phyloP scores from a whole-genome alignment of 768 basidiomycete genomes.

The Sistotremastrum niveocremeum region DNA sequence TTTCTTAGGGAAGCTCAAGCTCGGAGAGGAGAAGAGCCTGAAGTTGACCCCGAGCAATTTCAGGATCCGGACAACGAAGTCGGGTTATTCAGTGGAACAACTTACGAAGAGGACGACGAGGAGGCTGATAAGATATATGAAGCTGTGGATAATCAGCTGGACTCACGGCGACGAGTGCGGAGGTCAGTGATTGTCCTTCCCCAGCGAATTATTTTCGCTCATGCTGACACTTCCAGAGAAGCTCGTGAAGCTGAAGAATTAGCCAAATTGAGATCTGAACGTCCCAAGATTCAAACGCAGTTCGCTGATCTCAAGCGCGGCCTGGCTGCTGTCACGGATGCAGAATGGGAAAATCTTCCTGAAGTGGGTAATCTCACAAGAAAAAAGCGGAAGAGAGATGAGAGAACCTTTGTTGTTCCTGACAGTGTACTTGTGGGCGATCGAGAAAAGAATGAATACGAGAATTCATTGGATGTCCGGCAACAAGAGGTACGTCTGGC shows the following conservation, averaged over 20 bases:
- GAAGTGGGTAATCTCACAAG: constrained; percentile 94
- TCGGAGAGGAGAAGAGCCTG: constrained; percentile 74
- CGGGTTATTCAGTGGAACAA: constrained; percentile 89
- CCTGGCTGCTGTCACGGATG: constrained; percentile 71
- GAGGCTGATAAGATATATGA: constrained; percentile 96
- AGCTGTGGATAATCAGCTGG: constrained; percentile 81
- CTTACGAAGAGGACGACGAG: constrained; percentile 95
- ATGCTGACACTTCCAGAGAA: constrained; percentile 35
- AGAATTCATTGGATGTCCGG: constrained; percentile 58
- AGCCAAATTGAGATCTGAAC: constrained; percentile 67
- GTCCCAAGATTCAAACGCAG: constrained; percentile 91
- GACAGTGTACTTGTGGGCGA: constrained; percentile 89
- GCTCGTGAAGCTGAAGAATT: constrained; percentile 62
- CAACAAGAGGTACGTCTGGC: constrained; percentile 55
- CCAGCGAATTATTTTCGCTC: constrained; percentile 16
- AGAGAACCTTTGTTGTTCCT: constrained; percentile 78
- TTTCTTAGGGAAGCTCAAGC: constrained; percentile 69
- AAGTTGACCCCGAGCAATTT: constrained; percentile 81
- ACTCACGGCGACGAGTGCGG: constrained; percentile 62
- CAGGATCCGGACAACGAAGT: constrained; percentile 97
- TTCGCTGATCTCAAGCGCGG: constrained; percentile 93
- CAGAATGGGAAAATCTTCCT: constrained; percentile 90
- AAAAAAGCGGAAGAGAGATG: constrained; percentile 79
- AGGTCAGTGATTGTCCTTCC: constrained; percentile 41
- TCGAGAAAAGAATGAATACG: constrained; percentile 57